Evolutionary conservation across 768 basidiomycete genomes (phyloP).

Genomic region (Boletus edulis): DNA sequence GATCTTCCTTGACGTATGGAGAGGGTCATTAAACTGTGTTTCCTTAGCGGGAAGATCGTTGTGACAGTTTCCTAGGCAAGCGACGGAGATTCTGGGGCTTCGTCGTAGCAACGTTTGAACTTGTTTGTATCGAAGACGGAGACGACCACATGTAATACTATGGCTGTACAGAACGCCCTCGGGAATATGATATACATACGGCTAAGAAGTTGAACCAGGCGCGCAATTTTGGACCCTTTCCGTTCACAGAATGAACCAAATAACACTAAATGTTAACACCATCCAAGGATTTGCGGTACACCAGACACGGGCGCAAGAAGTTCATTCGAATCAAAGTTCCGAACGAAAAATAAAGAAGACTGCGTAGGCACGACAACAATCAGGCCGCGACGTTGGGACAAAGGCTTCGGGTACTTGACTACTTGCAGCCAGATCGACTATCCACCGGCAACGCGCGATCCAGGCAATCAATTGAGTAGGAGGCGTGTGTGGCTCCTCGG

Average conservation of each 20-base stretch:
- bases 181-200: neutral
- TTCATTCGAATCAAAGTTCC: conserved; percentile 1
- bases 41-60: conserved; percentile 33
- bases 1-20: conserved; percentile 1
- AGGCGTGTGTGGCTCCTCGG: conserved; percentile 1
- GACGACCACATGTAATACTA: neutral
- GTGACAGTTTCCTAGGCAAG: conserved; percentile 22
- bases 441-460: neutral
- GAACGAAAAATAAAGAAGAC: neutral
- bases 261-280: neutral
- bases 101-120: neutral
- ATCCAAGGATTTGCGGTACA: neutral
- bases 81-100: conserved; percentile 9
- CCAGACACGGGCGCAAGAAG: neutral
- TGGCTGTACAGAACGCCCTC: neutral
- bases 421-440: conserved; percentile 1
- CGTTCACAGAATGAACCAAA: no score
- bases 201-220: no score
- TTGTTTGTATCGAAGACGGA: conserved; percentile 1
- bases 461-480: neutral
- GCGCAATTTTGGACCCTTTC: no score
- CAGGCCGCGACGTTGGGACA: neutral
- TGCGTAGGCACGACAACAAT: conserved; percentile 8
- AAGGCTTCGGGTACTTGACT: neutral
- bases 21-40: neutral